A percentile compares a stretch with the other conserved stretches of the same genome.
These are phyloP conservation scores for Puccinia polysora DNA, from an alignment of 1,284 basidiomycete genomes.

Conservation along the genomic window DNA sequence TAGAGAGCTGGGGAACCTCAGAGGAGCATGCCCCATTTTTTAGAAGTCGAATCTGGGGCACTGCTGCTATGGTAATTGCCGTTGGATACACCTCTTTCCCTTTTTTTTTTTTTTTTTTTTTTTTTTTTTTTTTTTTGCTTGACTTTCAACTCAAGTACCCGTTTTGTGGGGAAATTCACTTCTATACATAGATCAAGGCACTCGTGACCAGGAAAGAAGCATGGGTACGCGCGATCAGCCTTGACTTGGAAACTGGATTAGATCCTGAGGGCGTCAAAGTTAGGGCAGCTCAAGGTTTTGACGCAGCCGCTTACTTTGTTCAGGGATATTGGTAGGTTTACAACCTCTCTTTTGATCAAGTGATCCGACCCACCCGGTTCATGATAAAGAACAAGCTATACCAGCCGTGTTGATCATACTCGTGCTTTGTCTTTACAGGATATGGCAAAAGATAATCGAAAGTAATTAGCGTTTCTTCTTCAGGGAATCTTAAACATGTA, in stretches of 20 bases:
- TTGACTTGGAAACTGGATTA: constrained; percentile 82
- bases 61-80: constrained; percentile 54
- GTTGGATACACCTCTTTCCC: background rate
- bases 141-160: too few species aligned
- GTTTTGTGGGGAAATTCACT: too few species aligned
- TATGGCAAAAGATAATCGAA: constrained; percentile 50
- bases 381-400: too few species aligned
- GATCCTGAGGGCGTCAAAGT: constrained; percentile 86
- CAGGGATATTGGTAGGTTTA: constrained; percentile 57
- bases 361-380: background rate
- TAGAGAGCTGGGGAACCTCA: constrained; percentile 79
- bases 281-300: constrained; percentile 73
- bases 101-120: constrained; percentile 3
- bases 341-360: constrained; percentile 10
- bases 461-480: constrained; percentile 41
- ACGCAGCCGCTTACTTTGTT: constrained; percentile 80
- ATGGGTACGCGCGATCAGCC: constrained; percentile 84
- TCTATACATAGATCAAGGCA: constrained; percentile 72
- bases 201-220: constrained; percentile 75
- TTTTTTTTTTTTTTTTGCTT: too few species aligned
- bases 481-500: background rate
- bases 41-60: constrained; percentile 79
- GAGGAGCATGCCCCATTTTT: constrained; percentile 74
- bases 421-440: constrained; percentile 44
- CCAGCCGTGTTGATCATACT: background rate